A percentile compares a stretch with the other conserved stretches of the same genome.
These are phyloP conservation scores for Amanita phalloides DNA, from an alignment of 768 basidiomycete genomes.

Conservation along the genomic window DNA sequence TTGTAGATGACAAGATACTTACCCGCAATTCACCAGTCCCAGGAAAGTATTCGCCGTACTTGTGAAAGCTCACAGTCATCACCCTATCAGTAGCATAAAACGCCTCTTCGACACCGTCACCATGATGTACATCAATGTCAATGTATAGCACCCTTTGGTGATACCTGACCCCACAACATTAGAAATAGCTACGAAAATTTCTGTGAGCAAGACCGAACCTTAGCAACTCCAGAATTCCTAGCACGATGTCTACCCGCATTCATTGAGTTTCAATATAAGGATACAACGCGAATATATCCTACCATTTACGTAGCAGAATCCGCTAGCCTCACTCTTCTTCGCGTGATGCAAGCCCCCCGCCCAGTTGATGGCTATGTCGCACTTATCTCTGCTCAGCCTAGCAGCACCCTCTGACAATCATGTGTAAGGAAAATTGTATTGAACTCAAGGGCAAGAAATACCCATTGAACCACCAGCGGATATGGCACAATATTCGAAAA, in stretches of 20 bases:
- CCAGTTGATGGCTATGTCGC: constrained; percentile 99
- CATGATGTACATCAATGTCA: constrained; percentile 98
- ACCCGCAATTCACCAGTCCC: constrained; percentile 96
- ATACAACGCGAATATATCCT: neutral
- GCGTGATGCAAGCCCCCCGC: constrained; percentile 98
- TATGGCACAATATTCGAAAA: constrained; percentile 99
- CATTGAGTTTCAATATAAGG: neutral
- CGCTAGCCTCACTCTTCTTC: constrained; percentile 98
- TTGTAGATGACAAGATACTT: constrained; percentile 14
- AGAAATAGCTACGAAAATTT: neutral
- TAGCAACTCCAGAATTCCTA: constrained; percentile 90
- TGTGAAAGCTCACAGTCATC: constrained; percentile 98
- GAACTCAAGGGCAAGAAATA: constrained; percentile 24
- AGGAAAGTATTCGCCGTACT: constrained; percentile 98
- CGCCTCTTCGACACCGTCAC: constrained; percentile 98
- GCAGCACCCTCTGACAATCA: constrained; percentile 84
- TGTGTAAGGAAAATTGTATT: neutral
- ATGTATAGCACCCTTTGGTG: constrained; percentile 94
- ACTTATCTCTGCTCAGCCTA: constrained; percentile 88
- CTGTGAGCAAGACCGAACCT: constrained; percentile 33
- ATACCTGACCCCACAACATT: constrained; percentile 42
- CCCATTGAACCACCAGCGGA: constrained; percentile 99
- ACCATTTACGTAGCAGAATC: constrained; percentile 99
- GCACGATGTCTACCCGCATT: constrained; percentile 72
- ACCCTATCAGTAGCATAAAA: constrained; percentile 99